phyloP scores from a whole-genome alignment of 768 basidiomycete species.

The Auriculariales sp. region DNA sequence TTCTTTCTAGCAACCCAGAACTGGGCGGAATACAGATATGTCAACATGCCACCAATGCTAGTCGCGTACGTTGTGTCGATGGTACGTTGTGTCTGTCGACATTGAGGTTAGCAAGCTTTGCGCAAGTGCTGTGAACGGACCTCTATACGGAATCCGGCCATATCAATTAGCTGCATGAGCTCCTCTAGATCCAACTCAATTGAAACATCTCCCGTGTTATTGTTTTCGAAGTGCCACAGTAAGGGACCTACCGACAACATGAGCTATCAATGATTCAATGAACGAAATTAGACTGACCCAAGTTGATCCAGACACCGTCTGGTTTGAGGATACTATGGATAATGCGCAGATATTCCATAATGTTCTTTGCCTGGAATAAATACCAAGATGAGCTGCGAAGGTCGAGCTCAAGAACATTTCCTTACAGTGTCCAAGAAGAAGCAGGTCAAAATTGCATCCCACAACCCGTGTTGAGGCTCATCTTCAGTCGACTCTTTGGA shows the following conservation, averaged over 20 bases:
- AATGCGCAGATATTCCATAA: constrained; percentile 79
- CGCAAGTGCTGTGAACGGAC: constrained; percentile 28
- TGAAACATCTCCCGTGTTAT: constrained; percentile 60
- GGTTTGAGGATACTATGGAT: constrained; percentile 72
- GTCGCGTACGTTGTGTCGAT: constrained; percentile 80
- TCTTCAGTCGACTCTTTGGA: constrained; percentile 32
- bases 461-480: constrained; percentile 60
- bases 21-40: constrained; percentile 68
- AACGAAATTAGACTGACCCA: constrained; percentile 29
- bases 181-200: constrained; percentile 87
- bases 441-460: constrained; percentile 86
- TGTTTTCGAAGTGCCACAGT: constrained; percentile 97
- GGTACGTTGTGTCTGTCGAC: constrained; percentile 57
- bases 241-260: constrained; percentile 46
- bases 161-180: constrained; percentile 55
- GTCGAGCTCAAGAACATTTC: background rate
- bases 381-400: too few species aligned
- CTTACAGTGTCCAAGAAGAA: constrained; percentile 93
- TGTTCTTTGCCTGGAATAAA: constrained; percentile 62
- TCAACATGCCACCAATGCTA: constrained; percentile 66
- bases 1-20: constrained; percentile 67
- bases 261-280: background rate
- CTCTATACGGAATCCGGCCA: constrained; percentile 69
- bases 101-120: background rate
- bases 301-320: constrained; percentile 86